phyloP scores from a whole-genome alignment of 2,329 filamentous ascomycete species.

The Paraphoma chrysanthemicola region DNA sequence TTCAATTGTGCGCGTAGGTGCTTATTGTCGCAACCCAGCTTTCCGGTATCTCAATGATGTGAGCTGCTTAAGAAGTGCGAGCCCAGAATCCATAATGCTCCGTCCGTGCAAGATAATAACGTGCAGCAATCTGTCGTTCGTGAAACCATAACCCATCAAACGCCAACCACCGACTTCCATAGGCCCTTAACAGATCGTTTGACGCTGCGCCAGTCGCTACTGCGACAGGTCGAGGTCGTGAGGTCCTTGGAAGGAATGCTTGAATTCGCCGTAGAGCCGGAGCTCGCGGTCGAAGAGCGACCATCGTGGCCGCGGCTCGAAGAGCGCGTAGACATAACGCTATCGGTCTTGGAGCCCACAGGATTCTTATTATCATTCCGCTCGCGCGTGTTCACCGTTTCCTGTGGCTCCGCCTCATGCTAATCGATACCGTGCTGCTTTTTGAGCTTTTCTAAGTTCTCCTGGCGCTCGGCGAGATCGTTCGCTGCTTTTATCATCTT shows the following conservation, averaged over 20 bases:
- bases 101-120: conserved; percentile 18
- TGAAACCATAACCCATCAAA: conserved; percentile 37
- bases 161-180: conserved; percentile 44
- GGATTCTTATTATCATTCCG: conserved; percentile 39
- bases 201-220: conserved; percentile 40
- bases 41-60: conserved; percentile 18
- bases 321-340: conserved; percentile 35
- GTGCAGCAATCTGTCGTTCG: conserved; percentile 27
- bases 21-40: conserved; percentile 18
- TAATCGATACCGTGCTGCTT: conserved; percentile 98
- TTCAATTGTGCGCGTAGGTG: conserved; percentile 18
- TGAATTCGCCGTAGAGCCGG: conserved; percentile 32
- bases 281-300: conserved; percentile 32
- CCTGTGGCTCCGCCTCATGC: conserved; percentile 58
- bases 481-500: conserved; percentile 88
- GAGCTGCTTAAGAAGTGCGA: conserved; percentile 14
- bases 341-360: conserved; percentile 46
- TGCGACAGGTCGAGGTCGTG: conserved; percentile 32
- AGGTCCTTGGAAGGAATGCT: conserved; percentile 17
- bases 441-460: conserved; percentile 98
- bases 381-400: conserved; percentile 40
- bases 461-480: conserved; percentile 90
- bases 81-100: conserved; percentile 12
- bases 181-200: conserved; percentile 40
- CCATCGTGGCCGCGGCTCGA: conserved; percentile 29